Base-by-base conservation (phyloP, 2,329 filamentous ascomycete genomes). In the Diplodia scrobiculata region DNA sequence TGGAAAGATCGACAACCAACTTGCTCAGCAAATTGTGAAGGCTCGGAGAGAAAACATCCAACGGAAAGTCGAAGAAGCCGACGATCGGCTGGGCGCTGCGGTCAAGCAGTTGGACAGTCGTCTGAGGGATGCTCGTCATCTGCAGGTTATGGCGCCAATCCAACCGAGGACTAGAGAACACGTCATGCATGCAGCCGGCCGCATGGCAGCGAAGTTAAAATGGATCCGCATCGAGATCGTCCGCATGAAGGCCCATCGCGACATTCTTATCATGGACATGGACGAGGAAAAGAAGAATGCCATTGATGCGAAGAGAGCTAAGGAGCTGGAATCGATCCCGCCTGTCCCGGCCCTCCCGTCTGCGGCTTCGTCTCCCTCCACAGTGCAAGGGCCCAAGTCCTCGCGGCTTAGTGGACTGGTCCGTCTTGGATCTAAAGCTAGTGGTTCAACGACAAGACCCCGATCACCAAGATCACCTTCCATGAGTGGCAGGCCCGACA, bases 211-310 rank as follows among this genome's bases (percentile, higher is more conserved):
- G 3, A 92, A 94, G 75, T 80, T 99, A 68, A 96, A 95, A 75
- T 97, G 94, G 94, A 88, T 89, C n/a, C 86, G 94, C 68, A 89
- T 96, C 75, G 92, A 97, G 70, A 95, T 97, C 21, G 97, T 93
- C 92, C 90, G 89, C 64, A 86, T 94, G 72, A 94, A 87, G 73
- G 97, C 93, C 70, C 93, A 99, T 76, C 88, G 89, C 50, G 94
- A 97, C 72, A 93, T 98, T 68, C 80, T 99, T 21, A 82, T 87
- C 5, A 84, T 92, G 77, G 95, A 99, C 74, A 81, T 98, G 9
- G 90, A 94, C 65, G 91, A 97, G 70, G 93, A 97, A 72, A 82
- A 76, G 66, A 79, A 82, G 51, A 74, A 76, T 36, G 69, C 70
- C 3, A 68, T 67, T 14, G 75, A 77, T 36, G 70, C 67, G 64